Evolutionary conservation across 192 early-diverging fungal genomes (phyloP).

Genomic region (Chytriomyces sp.): DNA sequence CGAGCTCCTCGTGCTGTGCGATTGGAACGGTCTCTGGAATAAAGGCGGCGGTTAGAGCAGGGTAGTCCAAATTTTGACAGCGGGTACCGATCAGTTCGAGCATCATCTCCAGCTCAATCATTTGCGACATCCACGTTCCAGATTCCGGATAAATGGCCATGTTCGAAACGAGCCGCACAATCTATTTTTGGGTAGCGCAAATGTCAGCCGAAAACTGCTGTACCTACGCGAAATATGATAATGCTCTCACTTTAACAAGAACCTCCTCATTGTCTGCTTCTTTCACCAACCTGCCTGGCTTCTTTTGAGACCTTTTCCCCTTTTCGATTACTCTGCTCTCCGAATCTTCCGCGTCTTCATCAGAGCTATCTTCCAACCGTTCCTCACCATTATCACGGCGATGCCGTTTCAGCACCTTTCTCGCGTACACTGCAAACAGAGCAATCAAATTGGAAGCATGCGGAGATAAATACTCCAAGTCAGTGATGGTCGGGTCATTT

Average conservation of each 20-base stretch:
- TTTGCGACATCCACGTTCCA: slow-evolving; percentile 39
- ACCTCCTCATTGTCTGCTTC: slow-evolving; percentile 41
- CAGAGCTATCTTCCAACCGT: neutral
- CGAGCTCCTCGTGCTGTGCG: slow-evolving; percentile 44
- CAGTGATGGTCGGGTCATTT: neutral
- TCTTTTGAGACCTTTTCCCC: neutral
- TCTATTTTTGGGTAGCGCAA: slow-evolving; percentile 18
- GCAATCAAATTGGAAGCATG: slow-evolving; percentile 40
- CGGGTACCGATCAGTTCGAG: slow-evolving; percentile 48
- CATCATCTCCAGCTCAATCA: slow-evolving; percentile 53
- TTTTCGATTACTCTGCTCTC: neutral
- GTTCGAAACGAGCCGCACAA: slow-evolving; percentile 52
- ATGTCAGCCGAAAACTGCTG: neutral
- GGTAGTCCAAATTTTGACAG: neutral
- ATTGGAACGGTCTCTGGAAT: neutral
- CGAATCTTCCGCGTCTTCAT: neutral
- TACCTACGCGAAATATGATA: neutral
- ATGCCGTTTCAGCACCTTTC: slow-evolving; percentile 25
- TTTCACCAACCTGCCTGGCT: neutral
- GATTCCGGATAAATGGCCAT: slow-evolving; percentile 37
- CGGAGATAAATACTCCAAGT: neutral
- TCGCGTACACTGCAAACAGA: slow-evolving; percentile 44
- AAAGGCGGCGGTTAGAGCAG: neutral
- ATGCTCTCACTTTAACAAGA: slow-evolving; percentile 47
- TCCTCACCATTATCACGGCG: neutral